These are phyloP conservation scores for Saussurea involucrata DNA, from an alignment of 129 eudicot genomes.

Conservation along the genomic window DNA sequence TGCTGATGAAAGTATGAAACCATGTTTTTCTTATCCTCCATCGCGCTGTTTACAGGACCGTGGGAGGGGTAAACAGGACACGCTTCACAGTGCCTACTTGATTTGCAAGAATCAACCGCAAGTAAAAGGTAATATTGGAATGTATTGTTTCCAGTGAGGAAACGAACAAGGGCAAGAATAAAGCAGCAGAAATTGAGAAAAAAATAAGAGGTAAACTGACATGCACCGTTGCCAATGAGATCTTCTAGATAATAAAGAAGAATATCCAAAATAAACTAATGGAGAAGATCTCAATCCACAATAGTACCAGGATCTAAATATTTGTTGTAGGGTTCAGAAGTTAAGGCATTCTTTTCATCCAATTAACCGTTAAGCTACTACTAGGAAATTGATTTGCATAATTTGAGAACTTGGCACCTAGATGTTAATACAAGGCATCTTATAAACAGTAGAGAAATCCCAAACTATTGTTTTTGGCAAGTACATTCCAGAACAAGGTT, in stretches of 20 bases:
- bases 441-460: not conserved
- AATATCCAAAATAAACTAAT: not conserved
- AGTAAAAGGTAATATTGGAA: not conserved
- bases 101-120: not conserved
- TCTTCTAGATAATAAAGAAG: not conserved
- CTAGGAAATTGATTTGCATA: not conserved
- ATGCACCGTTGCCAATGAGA: not conserved
- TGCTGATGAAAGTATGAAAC: not conserved
- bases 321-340: not conserved
- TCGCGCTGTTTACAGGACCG: not conserved
- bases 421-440: not conserved
- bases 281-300: not conserved
- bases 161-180: not conserved
- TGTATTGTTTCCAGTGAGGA: not conserved
- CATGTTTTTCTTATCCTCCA: not conserved
- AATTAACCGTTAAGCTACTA: not conserved
- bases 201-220: not conserved
- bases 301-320: not conserved
- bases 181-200: not conserved
- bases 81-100: not conserved
- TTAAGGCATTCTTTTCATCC: not conserved
- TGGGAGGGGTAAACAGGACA: not conserved
- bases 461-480: not conserved
- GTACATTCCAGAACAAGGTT: conserved; percentile 8
- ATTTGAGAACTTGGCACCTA: not conserved